These are phyloP conservation scores for Aspergillus neoniger DNA, from an alignment of 2,329 filamentous ascomycete species.

Conservation along the genomic window DNA sequence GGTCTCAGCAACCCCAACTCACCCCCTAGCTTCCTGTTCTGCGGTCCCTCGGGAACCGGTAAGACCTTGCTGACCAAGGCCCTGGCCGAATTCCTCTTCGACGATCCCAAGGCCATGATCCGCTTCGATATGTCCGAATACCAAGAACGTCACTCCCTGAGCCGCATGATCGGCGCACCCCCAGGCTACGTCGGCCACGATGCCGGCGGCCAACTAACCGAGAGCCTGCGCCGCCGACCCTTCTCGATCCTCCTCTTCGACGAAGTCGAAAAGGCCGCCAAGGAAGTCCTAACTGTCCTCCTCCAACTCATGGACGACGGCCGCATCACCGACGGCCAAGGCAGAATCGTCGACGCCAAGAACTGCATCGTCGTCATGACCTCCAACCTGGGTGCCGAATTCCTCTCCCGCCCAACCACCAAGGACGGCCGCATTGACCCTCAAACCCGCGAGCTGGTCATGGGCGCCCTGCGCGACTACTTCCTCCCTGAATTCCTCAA, in stretches of 20 bases:
- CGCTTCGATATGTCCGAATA: slow-evolving; percentile 99
- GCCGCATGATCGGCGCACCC: slow-evolving; percentile 95
- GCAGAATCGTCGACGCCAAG: slow-evolving; percentile 87
- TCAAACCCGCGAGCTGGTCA: slow-evolving; percentile 83
- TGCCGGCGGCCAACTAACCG: slow-evolving; percentile 90
- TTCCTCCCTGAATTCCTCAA: slow-evolving; percentile 99
- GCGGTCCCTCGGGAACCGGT: slow-evolving; percentile 95
- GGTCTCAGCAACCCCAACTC: slow-evolving; percentile 95
- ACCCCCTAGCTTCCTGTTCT: slow-evolving; percentile 97
- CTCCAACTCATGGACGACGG: slow-evolving; percentile 99
- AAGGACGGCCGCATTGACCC: slow-evolving; percentile 84
- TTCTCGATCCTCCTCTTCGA: slow-evolving; percentile 98
- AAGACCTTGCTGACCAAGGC: slow-evolving; percentile 98
- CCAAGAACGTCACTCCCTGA: slow-evolving; percentile 92
- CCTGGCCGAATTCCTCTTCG: slow-evolving; percentile 95
- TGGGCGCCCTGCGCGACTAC: slow-evolving; percentile 87
- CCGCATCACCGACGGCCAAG: slow-evolving; percentile 97
- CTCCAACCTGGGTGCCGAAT: slow-evolving; percentile 93
- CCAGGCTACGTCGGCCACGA: slow-evolving; percentile 98
- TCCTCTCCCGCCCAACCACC: slow-evolving; percentile 74
- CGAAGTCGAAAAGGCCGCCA: slow-evolving; percentile 97
- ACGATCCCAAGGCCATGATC: slow-evolving; percentile 96
- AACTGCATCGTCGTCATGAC: slow-evolving; percentile 99
- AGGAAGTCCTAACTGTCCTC: slow-evolving; percentile 93
- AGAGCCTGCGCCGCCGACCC: slow-evolving; percentile 87